Conservation (phyloP, 2,329 filamentous ascomycete species). For the Microcyclosporella mali region DNA sequence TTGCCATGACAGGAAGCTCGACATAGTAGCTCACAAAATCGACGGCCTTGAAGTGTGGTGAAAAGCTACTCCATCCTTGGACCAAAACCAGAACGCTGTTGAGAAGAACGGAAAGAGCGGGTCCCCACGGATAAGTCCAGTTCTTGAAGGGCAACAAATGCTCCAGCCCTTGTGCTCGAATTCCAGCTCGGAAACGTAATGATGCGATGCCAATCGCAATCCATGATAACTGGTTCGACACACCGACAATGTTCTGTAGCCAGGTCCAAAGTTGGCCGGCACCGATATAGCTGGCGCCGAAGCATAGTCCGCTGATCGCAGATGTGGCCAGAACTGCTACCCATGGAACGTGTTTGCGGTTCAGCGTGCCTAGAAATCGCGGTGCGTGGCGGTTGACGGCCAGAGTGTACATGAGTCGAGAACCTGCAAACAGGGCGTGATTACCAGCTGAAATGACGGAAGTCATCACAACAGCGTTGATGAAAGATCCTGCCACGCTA, state of each 20-base stretch:
- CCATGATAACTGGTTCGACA: slow-evolving; percentile 63
- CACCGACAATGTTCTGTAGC: slow-evolving; percentile 62
- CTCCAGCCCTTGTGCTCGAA: slow-evolving; percentile 54
- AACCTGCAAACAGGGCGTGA: slow-evolving; percentile 53
- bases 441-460: slow-evolving; percentile 55
- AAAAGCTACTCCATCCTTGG: slow-evolving; percentile 60
- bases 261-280: slow-evolving; percentile 61
- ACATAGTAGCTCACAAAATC: slow-evolving; percentile 58
- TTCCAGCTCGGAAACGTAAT: slow-evolving; percentile 56
- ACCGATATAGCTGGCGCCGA: slow-evolving; percentile 58
- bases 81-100: slow-evolving; percentile 57
- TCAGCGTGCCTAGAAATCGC: slow-evolving; percentile 46
- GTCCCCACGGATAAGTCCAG: slow-evolving; percentile 60
- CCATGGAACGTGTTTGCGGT: slow-evolving; percentile 48
- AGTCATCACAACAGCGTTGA: slow-evolving; percentile 57
- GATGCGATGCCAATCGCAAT: slow-evolving; percentile 59
- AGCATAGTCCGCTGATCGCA: slow-evolving; percentile 45
- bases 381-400: slow-evolving; percentile 53
- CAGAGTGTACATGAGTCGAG: slow-evolving; percentile 52
- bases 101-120: slow-evolving; percentile 51
- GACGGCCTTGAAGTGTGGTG: slow-evolving; percentile 51
- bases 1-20: slow-evolving; percentile 54
- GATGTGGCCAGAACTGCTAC: slow-evolving; percentile 40
- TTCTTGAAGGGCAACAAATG: slow-evolving; percentile 59
- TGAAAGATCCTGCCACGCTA: slow-evolving; percentile 50